These are phyloP conservation scores for Saccharata proteae DNA, from an alignment of 2,329 filamentous ascomycete genomes.

Conservation along the genomic window DNA sequence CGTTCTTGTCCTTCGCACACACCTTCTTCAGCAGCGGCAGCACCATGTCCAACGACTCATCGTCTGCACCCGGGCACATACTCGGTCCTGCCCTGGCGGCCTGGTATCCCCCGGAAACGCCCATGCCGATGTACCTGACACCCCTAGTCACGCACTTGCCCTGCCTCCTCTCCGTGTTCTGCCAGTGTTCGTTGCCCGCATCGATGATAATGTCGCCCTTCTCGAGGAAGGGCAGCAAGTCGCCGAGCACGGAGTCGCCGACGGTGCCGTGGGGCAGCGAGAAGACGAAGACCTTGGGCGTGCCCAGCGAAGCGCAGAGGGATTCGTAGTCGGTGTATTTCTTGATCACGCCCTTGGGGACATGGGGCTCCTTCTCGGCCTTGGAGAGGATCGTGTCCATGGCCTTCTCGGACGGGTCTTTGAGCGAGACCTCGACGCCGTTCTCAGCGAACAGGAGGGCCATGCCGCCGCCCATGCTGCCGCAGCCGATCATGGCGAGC, in stretches of 20 bases:
- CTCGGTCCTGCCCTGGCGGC: constrained; percentile 53
- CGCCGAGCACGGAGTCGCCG: constrained; percentile 35
- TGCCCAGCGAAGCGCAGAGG: constrained; percentile 36
- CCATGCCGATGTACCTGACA: constrained; percentile 55
- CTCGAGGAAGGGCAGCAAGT: constrained; percentile 39
- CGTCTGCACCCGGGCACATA: constrained; percentile 53
- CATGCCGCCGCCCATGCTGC: constrained; percentile 50
- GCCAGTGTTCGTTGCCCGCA: constrained; percentile 55
- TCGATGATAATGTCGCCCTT: constrained; percentile 56
- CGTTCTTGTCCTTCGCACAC: constrained; percentile 49
- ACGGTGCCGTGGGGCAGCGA: constrained; percentile 38
- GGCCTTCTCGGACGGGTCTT: constrained; percentile 39
- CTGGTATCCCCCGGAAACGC: constrained; percentile 59
- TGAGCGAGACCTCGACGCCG: constrained; percentile 41
- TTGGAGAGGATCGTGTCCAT: constrained; percentile 33
- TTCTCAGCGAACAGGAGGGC: constrained; percentile 47
- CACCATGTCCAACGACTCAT: constrained; percentile 43
- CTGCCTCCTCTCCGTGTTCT: constrained; percentile 52
- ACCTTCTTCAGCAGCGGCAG: constrained; percentile 50
- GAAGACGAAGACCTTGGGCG: constrained; percentile 41
- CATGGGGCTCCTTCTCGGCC: constrained; percentile 21
- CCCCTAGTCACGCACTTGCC: constrained; percentile 43
- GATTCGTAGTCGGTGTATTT: constrained; percentile 32
- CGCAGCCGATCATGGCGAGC: constrained; percentile 46
- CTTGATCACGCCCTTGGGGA: constrained; percentile 9